phyloP scores from a whole-genome alignment of 2,329 filamentous ascomycete genomes.

The Botrytis paeoniae region DNA sequence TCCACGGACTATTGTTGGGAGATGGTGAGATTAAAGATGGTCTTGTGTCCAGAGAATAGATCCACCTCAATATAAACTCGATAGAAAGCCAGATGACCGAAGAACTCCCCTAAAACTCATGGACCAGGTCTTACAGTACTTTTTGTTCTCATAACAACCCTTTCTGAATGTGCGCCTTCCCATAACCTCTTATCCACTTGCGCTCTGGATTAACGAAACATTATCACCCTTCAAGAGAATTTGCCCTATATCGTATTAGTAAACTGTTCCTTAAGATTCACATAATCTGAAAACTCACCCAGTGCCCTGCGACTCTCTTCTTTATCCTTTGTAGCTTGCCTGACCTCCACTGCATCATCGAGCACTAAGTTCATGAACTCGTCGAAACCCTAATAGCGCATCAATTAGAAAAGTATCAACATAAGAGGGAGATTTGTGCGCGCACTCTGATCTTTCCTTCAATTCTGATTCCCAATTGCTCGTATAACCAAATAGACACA shows the following conservation, averaged over 20 bases:
- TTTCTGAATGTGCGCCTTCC: slow-evolving; percentile 31
- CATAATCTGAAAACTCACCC: slow-evolving; percentile 56
- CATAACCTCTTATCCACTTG: slow-evolving; percentile 34
- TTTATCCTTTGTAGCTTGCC: slow-evolving; percentile 75
- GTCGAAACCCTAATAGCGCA: slow-evolving; percentile 73
- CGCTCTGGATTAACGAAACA: slow-evolving; percentile 57
- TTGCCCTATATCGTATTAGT: slow-evolving; percentile 48
- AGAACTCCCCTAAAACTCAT: slow-evolving; percentile 21
- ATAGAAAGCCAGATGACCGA: slow-evolving; percentile 14
- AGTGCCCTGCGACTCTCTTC: slow-evolving; percentile 75
- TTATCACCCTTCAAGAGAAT: slow-evolving; percentile 67
- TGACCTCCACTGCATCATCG: slow-evolving; percentile 92
- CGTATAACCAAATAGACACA: slow-evolving; percentile 94
- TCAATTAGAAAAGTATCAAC: slow-evolving; percentile 25
- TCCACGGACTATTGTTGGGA: slow-evolving; percentile 75
- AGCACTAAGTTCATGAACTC: slow-evolving; percentile 99
- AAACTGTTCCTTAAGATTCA: background rate
- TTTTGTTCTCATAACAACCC: slow-evolving; percentile 28
- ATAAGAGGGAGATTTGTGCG: slow-evolving; percentile 19
- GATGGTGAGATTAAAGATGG: slow-evolving; percentile 57
- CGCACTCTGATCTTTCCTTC: slow-evolving; percentile 92
- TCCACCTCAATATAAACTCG: slow-evolving; percentile 17
- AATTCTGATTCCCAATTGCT: slow-evolving; percentile 90
- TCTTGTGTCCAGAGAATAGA: slow-evolving; percentile 23
- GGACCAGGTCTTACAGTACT: slow-evolving; percentile 20